Conservation (phyloP, 192 early-diverging fungal genomes). For the Coemansia sp. region DNA sequence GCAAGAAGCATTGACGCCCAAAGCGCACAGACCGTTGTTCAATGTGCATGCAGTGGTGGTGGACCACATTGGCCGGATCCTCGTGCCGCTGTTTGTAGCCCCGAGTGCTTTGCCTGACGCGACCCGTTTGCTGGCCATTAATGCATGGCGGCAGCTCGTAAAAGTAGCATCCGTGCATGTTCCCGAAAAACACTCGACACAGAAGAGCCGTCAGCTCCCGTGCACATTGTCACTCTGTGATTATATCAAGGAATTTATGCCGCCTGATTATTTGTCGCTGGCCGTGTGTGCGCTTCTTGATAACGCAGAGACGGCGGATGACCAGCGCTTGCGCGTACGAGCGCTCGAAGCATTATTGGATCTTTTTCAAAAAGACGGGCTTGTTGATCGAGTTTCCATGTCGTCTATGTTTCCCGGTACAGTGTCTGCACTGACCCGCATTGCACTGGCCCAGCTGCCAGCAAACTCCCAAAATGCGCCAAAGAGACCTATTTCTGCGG, state of each 20-base stretch:
- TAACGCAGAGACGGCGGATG: slow-evolving; percentile 27
- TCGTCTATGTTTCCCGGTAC: slow-evolving; percentile 32
- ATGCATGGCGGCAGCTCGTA: slow-evolving; percentile 31
- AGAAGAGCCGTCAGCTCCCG: background rate
- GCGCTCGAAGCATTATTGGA: slow-evolving; percentile 28
- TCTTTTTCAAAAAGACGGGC: background rate
- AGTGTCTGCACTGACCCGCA: slow-evolving; percentile 27
- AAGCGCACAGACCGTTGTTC: slow-evolving; percentile 12
- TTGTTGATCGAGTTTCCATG: background rate
- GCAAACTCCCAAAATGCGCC: background rate
- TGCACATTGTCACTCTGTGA: slow-evolving; percentile 1
- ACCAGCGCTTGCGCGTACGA: slow-evolving; percentile 8
- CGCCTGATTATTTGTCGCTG: slow-evolving; percentile 32
- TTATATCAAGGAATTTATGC: slow-evolving; percentile 18
- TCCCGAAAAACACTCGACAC: slow-evolving; percentile 5
- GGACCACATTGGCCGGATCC: slow-evolving; percentile 34
- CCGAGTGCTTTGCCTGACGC: slow-evolving; percentile 13
- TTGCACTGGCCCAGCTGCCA: slow-evolving; percentile 31
- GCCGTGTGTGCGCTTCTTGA: slow-evolving; percentile 35
- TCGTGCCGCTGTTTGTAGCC: slow-evolving; percentile 16
- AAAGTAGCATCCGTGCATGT: slow-evolving; percentile 19
- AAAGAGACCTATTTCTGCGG: slow-evolving; percentile 14
- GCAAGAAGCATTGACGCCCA: slow-evolving; percentile 16
- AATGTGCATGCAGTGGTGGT: slow-evolving; percentile 30
- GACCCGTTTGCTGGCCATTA: slow-evolving; percentile 24